Evolutionary conservation across 345 rosid species (phyloP).

Genomic region (Moricandia arvensis): DNA sequence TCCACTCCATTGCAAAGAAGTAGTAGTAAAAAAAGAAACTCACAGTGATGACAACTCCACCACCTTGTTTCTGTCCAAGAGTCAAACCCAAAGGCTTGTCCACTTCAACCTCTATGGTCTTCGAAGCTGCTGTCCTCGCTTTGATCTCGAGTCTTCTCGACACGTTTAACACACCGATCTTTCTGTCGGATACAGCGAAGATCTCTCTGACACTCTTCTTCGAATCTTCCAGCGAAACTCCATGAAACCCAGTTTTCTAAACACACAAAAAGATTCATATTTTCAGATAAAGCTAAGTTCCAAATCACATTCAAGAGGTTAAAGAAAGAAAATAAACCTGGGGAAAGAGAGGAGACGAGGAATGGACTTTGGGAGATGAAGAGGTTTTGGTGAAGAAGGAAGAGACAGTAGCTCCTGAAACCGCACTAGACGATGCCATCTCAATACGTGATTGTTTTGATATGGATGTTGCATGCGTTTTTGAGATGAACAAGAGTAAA

Average conservation of each 20-base stretch:
- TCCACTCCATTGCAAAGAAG: not conserved
- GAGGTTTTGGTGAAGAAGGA: constrained; percentile 36
- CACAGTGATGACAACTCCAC: constrained; percentile 91
- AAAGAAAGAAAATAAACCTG: constrained; percentile 16
- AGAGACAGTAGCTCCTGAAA: constrained; percentile 37
- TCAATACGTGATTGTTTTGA: not conserved
- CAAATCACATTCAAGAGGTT: constrained; percentile 5
- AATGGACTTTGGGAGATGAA: constrained; percentile 30
- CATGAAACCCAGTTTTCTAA: constrained; percentile 64
- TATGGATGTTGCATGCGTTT: constrained; percentile 25
- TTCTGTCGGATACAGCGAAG: constrained; percentile 40
- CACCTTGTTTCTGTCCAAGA: constrained; percentile 82
- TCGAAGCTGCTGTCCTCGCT: constrained; percentile 73
- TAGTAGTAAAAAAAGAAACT: constrained; percentile 22
- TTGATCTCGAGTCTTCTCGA: constrained; percentile 47
- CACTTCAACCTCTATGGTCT: constrained; percentile 83
- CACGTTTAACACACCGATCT: constrained; percentile 7
- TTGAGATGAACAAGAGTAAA: not conserved
- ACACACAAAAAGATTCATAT: not conserved
- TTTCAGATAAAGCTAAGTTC: constrained; percentile 17
- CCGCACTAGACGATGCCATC: constrained; percentile 35
- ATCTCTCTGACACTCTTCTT: constrained; percentile 47
- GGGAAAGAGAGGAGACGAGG: constrained; percentile 23
- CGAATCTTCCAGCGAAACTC: constrained; percentile 65
- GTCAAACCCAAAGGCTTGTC: constrained; percentile 96